Evolutionary conservation across 768 basidiomycete species (phyloP), one percentile per base, ranked within the genome.

Genomic region (Hypholoma sublateritium): DNA sequence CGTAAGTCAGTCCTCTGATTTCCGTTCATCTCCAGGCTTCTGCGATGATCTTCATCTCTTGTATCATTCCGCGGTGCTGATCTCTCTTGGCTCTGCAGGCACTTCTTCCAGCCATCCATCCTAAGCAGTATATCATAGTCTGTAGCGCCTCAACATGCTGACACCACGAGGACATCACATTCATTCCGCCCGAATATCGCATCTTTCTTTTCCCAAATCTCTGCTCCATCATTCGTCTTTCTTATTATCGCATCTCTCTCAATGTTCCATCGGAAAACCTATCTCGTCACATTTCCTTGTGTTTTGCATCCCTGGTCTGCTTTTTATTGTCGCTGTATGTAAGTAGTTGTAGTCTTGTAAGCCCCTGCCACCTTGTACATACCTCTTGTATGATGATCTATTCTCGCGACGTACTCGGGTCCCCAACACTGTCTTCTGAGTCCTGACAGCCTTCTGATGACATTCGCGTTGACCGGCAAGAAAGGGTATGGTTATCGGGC

Each of bases 1-100:
- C 63, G 74, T 74, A 57, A 64, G 67, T 62, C 25, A 28, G 3
- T 28, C 25, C 3, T 28, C 25, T 4, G 25, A 28, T 28, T 28
- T 7, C 7, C 7, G 25, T 28, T 28, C 25, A 7, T 28, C 7
- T 28, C 21, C 12, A 4, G 37, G 3, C 37, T 39, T 35, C 50
- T 34, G 24, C 35, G 13, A 37, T 50, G n/a, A 28, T 28, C 25
- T 28, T 28, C 25, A 7, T 28, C 25, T 28, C 4, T 7, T 28
- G 3, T 28, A 28, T 28, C 25, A 7, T 3, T 3, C 7, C 7
- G 24, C 51, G 14, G 19, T 28, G 39, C 51, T 52, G 7, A 52
- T 22, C n/a, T 43, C 16, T 9, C 21, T 52, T 11, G 4, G 12
- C 21, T 44, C 34, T 43, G 7, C 16, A 53, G 52, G 19, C 52